Evolutionary conservation across 805 yeast species (phyloP).

Genomic region (Yamadazyma olivae): DNA sequence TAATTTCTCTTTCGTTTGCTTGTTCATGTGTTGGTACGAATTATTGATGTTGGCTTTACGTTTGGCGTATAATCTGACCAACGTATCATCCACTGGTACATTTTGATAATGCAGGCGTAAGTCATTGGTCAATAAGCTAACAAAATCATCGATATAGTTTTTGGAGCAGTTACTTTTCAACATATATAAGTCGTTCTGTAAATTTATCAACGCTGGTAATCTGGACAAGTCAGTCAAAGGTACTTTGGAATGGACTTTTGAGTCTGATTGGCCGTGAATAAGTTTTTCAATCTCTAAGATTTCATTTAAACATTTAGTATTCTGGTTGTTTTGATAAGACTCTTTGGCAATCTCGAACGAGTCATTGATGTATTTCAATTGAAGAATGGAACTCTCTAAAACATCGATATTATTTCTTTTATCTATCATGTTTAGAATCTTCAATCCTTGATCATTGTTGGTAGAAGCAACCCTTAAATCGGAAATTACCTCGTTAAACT

Average conservation of each 20-base stretch:
- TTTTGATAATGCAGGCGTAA: constrained; percentile 54
- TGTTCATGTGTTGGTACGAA: constrained; percentile 36
- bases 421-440: constrained; percentile 46
- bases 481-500: constrained; percentile 43
- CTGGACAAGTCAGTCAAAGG: constrained; percentile 40
- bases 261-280: constrained; percentile 28
- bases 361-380: constrained; percentile 40
- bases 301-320: constrained; percentile 53
- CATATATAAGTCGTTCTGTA: constrained; percentile 51
- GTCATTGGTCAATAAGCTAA: constrained; percentile 56
- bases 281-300: constrained; percentile 57
- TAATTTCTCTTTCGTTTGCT: constrained; percentile 42
- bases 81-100: constrained; percentile 45
- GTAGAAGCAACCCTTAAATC: constrained; percentile 46
- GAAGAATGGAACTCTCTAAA: constrained; percentile 60
- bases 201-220: constrained; percentile 48
- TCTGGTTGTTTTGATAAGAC: constrained; percentile 42
- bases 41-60: constrained; percentile 22
- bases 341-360: constrained; percentile 32
- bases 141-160: constrained; percentile 59
- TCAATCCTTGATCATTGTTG: constrained; percentile 47
- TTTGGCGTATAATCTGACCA: constrained; percentile 45
- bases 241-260: constrained; percentile 16
- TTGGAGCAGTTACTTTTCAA: constrained; percentile 67
- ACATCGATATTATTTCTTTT: constrained; percentile 58